Percentiles rank a stretch among this genome's conserved stretches.
Evolutionary conservation across 495 filamentous ascomycete genomes (phyloP).

Genomic region (Gamarada debralockiae): DNA sequence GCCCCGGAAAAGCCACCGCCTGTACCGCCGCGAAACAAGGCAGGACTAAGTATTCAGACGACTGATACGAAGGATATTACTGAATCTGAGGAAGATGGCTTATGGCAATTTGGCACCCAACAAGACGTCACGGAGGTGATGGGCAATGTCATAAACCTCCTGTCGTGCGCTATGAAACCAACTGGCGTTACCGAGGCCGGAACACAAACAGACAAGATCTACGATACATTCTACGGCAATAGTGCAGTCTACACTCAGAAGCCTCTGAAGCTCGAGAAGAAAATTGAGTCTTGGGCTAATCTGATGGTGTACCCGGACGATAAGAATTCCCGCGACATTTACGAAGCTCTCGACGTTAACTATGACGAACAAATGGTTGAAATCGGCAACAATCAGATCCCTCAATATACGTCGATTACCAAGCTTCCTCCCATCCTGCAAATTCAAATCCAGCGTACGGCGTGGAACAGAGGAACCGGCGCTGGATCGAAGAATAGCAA

Average conservation of each 20-base stretch:
- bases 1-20: slow-evolving; percentile 35
- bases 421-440: slow-evolving; percentile 79
- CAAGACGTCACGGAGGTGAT: slow-evolving; percentile 97
- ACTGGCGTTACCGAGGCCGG: slow-evolving; percentile 50
- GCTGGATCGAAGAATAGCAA: slow-evolving; percentile 71
- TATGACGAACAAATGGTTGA: slow-evolving; percentile 75
- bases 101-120: slow-evolving; percentile 58
- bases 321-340: slow-evolving; percentile 55
- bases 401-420: slow-evolving; percentile 73
- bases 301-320: slow-evolving; percentile 39
- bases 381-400: slow-evolving; percentile 56
- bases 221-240: slow-evolving; percentile 46
- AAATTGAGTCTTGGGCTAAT: slow-evolving; percentile 23
- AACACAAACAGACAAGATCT: slow-evolving; percentile 76
- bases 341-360: slow-evolving; percentile 77
- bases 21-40: slow-evolving; percentile 30
- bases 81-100: slow-evolving; percentile 37
- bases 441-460: slow-evolving; percentile 79
- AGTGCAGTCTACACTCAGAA: slow-evolving; percentile 22
- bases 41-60: slow-evolving; percentile 22
- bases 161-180: slow-evolving; percentile 82
- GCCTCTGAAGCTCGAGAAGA: slow-evolving; percentile 13
- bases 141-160: slow-evolving; percentile 81
- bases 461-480: slow-evolving; percentile 58
- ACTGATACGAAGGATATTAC: slow-evolving; percentile 13